phyloP scores from a whole-genome alignment of 2,329 filamentous ascomycete species.

The Epichloe baconii region DNA sequence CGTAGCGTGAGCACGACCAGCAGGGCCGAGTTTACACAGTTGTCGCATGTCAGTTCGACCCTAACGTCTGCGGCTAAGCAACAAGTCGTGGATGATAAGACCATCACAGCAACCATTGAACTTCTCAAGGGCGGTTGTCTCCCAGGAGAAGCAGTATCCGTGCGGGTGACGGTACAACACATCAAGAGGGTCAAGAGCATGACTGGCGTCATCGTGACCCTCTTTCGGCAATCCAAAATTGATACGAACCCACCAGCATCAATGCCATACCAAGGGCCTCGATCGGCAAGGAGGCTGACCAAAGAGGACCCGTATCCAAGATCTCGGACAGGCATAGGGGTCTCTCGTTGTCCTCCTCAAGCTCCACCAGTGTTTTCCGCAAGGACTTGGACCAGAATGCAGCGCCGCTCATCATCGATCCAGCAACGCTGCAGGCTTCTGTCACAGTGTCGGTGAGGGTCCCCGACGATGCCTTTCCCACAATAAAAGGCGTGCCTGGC shows the following conservation, averaged over 20 bases:
- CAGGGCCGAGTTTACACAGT: slow-evolving; percentile 29
- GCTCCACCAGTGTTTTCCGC: slow-evolving; percentile 83
- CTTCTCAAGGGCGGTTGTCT: slow-evolving; percentile 71
- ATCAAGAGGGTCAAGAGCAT: slow-evolving; percentile 82
- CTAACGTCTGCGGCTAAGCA: slow-evolving; percentile 24
- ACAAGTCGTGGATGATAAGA: slow-evolving; percentile 48
- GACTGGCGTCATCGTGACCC: slow-evolving; percentile 81
- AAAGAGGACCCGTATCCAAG: slow-evolving; percentile 79
- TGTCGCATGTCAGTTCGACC: slow-evolving; percentile 18
- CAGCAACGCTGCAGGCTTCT: slow-evolving; percentile 60
- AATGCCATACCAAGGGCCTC: slow-evolving; percentile 37
- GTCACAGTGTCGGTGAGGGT: slow-evolving; percentile 75
- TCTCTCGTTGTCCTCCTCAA: slow-evolving; percentile 71
- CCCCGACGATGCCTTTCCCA: slow-evolving; percentile 84
- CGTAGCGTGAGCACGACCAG: slow-evolving; percentile 54
- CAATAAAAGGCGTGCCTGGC: slow-evolving; percentile 77
- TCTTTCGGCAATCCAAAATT: slow-evolving; percentile 83
- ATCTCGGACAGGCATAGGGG: slow-evolving; percentile 79
- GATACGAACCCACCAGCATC: slow-evolving; percentile 54
- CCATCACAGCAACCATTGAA: slow-evolving; percentile 77
- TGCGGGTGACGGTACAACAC: slow-evolving; percentile 74
- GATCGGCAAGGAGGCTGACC: slow-evolving; percentile 53
- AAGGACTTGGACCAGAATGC: slow-evolving; percentile 89
- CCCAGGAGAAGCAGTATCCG: slow-evolving; percentile 68
- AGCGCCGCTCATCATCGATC: slow-evolving; percentile 78